Evolutionary conservation across 192 early-diverging fungal genomes (phyloP), one percentile per base, ranked within the genome.

Genomic region (Pilaira anomala): DNA sequence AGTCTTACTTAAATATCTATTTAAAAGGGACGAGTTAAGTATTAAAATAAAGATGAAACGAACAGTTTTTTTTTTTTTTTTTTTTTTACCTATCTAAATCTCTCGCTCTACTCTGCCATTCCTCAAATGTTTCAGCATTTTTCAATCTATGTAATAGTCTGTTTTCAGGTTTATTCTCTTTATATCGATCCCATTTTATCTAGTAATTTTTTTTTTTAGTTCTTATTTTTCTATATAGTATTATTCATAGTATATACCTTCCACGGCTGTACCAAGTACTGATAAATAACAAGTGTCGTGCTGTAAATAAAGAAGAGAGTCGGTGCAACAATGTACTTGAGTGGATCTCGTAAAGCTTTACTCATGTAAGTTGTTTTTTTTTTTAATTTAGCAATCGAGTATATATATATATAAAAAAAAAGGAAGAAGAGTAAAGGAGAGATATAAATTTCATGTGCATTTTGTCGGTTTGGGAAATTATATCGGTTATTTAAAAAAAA

Each of bases 81-180:
- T 39, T 1, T 40, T 44, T 50, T 71, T 69, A 71, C 73, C 24
- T 55, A 63, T 87, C 85, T 13, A 87, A 70, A 28, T 76, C 76
- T 13, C 67, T 60, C n/a, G 85, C 82, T 26, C 68, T 71, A 7
- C 55, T 41, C 0, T 57, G 52, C 85, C 85, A 87, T 72, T 81
- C 77, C 13, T 79, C 72, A 63, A 80, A 83, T 36, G 58, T 81
- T 29, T 54, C 61, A 6, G 85, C 79, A 28, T 76, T 68, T 16
- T 57, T 62, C 4, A 87, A 66, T 26, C 75, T 63, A 16, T 69
- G 53, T 19, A 69, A 72, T 50, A 87, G 67, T 48, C 53, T 46
- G 24, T 82, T 81, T 41, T 72, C 82, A 7, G 77, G 72, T 14
- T 76, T 78, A 13, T 55, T 60, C 18, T 62, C 50, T 21, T 67